Evolutionary conservation across 495 filamentous ascomycete genomes (phyloP).

Genomic region (Chlorociboria aeruginascens): DNA sequence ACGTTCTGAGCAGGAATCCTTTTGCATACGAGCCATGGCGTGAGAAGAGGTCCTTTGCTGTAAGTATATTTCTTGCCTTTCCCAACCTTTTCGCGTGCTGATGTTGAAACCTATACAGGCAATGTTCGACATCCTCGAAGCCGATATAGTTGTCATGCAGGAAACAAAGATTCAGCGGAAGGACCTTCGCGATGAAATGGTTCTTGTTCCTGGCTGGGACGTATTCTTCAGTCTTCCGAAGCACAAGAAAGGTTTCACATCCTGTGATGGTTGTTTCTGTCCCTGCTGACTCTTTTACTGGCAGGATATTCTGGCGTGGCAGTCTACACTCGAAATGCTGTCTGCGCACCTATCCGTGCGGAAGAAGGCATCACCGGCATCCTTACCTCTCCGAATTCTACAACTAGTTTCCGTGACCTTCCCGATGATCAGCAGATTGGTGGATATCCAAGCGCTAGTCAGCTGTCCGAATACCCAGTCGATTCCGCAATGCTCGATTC

Average conservation of each 20-base stretch:
- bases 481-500: slow-evolving; percentile 71
- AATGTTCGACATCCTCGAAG: slow-evolving; percentile 91
- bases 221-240: slow-evolving; percentile 89
- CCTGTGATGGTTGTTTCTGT: too few relatives aligned
- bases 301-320: slow-evolving; percentile 93
- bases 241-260: slow-evolving; percentile 69
- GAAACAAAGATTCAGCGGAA: slow-evolving; percentile 95
- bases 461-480: slow-evolving; percentile 46
- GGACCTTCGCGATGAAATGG: slow-evolving; percentile 91
- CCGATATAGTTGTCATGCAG: slow-evolving; percentile 91
- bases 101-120: slow-evolving; percentile 29
- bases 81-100: not conserved
- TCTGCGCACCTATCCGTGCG: slow-evolving; percentile 77
- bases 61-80: slow-evolving; percentile 17
- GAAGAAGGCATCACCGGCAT: slow-evolving; percentile 89
- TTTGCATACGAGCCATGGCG: slow-evolving; percentile 95
- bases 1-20: slow-evolving; percentile 52
- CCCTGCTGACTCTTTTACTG: not conserved
- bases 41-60: slow-evolving; percentile 70
- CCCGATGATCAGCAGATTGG: slow-evolving; percentile 74
- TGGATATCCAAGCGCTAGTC: slow-evolving; percentile 67
- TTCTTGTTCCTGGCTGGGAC: slow-evolving; percentile 90
- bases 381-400: slow-evolving; percentile 63
- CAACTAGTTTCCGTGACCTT: slow-evolving; percentile 62
- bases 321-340: slow-evolving; percentile 85